Percentiles rank a stretch among this genome's conserved stretches.
Conservation (phyloP, 495 filamentous ascomycete genomes). For the Lasiosphaeria ovina region DNA sequence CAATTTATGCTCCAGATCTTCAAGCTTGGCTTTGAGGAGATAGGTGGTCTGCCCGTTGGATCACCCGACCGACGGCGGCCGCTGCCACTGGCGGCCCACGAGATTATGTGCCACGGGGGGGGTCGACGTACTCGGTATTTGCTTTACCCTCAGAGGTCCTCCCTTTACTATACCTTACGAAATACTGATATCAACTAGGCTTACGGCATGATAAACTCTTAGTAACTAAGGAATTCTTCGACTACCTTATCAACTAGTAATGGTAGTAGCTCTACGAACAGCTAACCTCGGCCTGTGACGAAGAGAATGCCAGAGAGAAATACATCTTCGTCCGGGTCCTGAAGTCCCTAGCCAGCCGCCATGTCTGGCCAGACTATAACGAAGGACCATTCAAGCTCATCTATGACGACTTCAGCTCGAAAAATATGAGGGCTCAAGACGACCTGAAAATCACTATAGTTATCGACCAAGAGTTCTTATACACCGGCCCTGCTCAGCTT, state of each 20-base stretch:
- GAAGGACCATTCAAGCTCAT: conserved; percentile 2
- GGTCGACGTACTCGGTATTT: not conserved
- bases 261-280: conserved; percentile 1
- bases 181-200: conserved; percentile 4
- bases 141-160: not conserved
- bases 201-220: not conserved
- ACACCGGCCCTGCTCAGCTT: not conserved
- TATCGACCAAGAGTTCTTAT: not conserved
- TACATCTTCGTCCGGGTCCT: conserved; percentile 4
- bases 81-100: not conserved
- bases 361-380: conserved; percentile 5
- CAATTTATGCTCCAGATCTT: not conserved
- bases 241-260: not conserved
- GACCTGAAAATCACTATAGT: not conserved
- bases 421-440: conserved; percentile 1
- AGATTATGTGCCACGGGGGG: not conserved
- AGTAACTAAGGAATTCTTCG: conserved; percentile 2
- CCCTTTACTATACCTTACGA: not conserved
- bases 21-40: not conserved
- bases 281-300: not conserved
- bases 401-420: conserved; percentile 4
- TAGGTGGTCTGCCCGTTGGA: not conserved
- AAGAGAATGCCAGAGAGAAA: conserved; percentile 4
- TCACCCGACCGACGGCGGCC: not conserved
- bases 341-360: conserved; percentile 3